Base-by-base conservation (phyloP, 2,329 filamentous ascomycete genomes). In the Beauveria bassiana region DNA sequence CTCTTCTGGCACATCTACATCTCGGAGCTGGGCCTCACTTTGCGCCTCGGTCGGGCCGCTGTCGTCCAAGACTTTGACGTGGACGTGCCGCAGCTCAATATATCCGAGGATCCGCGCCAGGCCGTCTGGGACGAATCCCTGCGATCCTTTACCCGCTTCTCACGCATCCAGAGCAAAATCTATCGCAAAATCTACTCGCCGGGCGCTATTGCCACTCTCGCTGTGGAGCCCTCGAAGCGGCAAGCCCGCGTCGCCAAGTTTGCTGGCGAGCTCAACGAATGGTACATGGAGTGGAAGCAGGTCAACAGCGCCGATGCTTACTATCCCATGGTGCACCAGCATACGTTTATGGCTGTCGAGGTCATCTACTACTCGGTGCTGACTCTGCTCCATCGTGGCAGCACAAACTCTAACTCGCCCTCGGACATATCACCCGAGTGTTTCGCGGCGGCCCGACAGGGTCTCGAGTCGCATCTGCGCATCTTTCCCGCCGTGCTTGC, bases 1-100 rank as follows among this genome's bases (percentile, higher is more conserved):
- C 46, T 67, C 4, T 67, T 67, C 40, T 67, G 66, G 66, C 65
- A 66, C 45, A 56, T 66, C 20, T 67, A 65, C 50, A 62, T 65
- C 10, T 64, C 65, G 3, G 65, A 66, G 10, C 55, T 61, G 6
- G 57, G 65, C 4, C 50, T 67, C 1, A 63, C 64, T 4, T 63
- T 67, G 8, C 55, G 62, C 4, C 62, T 66, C 22, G 66, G 66
- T 0, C 65, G 65, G 20, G 65, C 64, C 7, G 34, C 64, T 3
- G 59, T 67, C 3, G 64, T 67, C 2, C 64, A 65, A 20, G 60
- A 64, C 2, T 64, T 61, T 18, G 66, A 67, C 9, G 60, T 67
- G 9, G 65, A 67, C 20, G 57, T 31, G 10, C 57, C 64, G 18
- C 59, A 57, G 8, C 60, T 61, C 14, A 59, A 58, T 12, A 40